These are phyloP conservation scores for Paracoccidioides lutzii DNA, from an alignment of 2,329 filamentous ascomycete species.

Conservation along the genomic window DNA sequence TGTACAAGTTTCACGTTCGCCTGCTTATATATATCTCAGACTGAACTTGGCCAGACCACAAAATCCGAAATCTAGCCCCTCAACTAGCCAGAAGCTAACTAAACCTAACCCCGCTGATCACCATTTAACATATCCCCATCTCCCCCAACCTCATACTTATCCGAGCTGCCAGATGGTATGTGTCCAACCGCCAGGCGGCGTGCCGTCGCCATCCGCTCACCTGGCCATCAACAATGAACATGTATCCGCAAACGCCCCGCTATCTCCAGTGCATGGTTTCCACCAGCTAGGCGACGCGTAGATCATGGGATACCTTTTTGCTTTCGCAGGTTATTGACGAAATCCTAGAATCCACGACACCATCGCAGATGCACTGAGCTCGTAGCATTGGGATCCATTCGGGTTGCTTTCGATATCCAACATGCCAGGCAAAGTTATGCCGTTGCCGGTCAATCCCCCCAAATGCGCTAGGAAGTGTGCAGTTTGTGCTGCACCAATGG, in stretches of 20 bases:
- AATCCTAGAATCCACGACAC: conserved; percentile 43
- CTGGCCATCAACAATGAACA: conserved; percentile 39
- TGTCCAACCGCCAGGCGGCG: conserved; percentile 41
- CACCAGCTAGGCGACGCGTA: conserved; percentile 45
- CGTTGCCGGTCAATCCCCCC: conserved; percentile 42
- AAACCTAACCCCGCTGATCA: conserved; percentile 22
- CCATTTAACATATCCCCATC: conserved; percentile 44
- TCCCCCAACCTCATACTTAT: conserved; percentile 39
- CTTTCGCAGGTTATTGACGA: conserved; percentile 39
- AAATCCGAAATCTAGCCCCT: neutral
- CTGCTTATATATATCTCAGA: no score
- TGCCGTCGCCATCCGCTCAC: conserved; percentile 31
- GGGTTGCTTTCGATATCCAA: conserved; percentile 41
- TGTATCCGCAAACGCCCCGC: conserved; percentile 32
- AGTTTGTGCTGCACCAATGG: conserved; percentile 37
- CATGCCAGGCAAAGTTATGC: conserved; percentile 45
- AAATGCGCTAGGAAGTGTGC: conserved; percentile 41
- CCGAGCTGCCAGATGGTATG: conserved; percentile 44
- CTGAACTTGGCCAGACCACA: neutral
- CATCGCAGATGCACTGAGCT: conserved; percentile 35
- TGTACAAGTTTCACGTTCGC: no score
- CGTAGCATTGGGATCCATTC: conserved; percentile 33
- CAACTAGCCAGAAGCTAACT: conserved; percentile 21
- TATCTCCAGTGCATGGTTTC: conserved; percentile 41
- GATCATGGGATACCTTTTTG: conserved; percentile 40